Evolutionary conservation across 169 alveolate species (phyloP).

Genomic region (Eimeria mitis): DNA sequence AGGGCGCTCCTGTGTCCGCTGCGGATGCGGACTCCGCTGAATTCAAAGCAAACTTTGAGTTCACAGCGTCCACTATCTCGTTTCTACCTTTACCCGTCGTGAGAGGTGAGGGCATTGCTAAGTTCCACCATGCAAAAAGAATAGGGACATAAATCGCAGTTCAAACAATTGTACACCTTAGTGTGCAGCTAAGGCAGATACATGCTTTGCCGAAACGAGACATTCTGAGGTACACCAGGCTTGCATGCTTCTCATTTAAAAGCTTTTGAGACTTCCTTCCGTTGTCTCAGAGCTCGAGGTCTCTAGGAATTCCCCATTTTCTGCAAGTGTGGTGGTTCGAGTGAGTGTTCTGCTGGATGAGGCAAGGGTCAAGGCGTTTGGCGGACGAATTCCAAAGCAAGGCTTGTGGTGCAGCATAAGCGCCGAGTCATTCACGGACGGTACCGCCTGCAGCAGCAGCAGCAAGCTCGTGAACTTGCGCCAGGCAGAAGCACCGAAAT

Average conservation of each 20-base stretch:
- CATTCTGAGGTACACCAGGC: background rate
- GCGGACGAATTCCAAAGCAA: background rate
- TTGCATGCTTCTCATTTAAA: background rate
- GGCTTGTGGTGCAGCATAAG: slow-evolving; percentile 40
- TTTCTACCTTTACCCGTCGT: slow-evolving; percentile 17
- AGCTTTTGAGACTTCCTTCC: background rate
- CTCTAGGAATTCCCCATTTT: background rate
- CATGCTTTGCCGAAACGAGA: background rate
- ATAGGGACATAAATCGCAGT: background rate
- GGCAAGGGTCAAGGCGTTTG: background rate
- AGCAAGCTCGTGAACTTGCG: background rate
- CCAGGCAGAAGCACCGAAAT: background rate
- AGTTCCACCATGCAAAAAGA: background rate
- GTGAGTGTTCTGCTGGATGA: slow-evolving; percentile 37
- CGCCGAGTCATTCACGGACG: slow-evolving; percentile 5
- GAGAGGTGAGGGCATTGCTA: slow-evolving; percentile 1
- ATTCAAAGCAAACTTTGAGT: background rate
- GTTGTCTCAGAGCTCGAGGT: slow-evolving; percentile 4
- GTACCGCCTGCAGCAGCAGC: background rate
- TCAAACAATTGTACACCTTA: background rate
- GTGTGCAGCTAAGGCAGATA: background rate
- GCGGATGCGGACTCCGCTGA: background rate
- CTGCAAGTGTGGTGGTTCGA: background rate
- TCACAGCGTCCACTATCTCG: background rate
- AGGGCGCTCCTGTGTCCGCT: background rate